Percentiles rank a stretch among this genome's conserved stretches.
phyloP scores from a whole-genome alignment of 495 filamentous ascomycete species.

The Penicillium nucicola region DNA sequence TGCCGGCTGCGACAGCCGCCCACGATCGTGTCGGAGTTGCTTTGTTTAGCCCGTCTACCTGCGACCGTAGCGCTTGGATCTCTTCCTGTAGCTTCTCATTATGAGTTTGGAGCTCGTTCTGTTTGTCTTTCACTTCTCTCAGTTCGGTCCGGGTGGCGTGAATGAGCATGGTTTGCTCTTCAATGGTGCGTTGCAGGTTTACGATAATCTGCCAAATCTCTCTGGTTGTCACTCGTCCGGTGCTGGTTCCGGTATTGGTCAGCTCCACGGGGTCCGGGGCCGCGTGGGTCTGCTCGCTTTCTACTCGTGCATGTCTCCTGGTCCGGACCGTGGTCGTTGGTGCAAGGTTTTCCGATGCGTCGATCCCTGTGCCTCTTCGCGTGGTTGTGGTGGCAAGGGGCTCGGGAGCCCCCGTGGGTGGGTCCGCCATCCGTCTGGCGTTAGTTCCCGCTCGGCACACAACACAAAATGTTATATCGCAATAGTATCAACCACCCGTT shows the following conservation, averaged over 20 bases:
- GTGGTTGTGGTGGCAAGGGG: not conserved
- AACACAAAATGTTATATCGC: not conserved
- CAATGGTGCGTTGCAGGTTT: not conserved
- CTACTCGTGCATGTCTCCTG: slow-evolving; percentile 2
- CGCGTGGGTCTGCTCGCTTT: slow-evolving; percentile 4
- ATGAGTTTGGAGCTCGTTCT: slow-evolving; percentile 2
- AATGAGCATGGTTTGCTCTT: not conserved
- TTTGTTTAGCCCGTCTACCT: not conserved
- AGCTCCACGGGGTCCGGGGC: not conserved
- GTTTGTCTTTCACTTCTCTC: slow-evolving; percentile 2
- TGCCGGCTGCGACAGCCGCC: not conserved
- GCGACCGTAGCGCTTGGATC: not conserved
- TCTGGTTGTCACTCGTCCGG: slow-evolving; percentile 2
- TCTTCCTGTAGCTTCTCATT: slow-evolving; percentile 7
- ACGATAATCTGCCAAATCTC: slow-evolving; percentile 3
- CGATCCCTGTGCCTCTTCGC: not conserved
- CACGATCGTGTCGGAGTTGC: not conserved
- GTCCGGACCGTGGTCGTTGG: not conserved
- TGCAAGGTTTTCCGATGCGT: not conserved
- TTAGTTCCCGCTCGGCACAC: not conserved
- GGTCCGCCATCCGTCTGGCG: slow-evolving; percentile 1
- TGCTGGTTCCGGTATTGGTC: slow-evolving; percentile 2
- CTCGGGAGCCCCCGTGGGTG: slow-evolving; percentile 3
- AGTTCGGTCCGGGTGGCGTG: not conserved
- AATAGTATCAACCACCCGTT: no score